Percentiles rank a stretch among this genome's conserved stretches.
Evolutionary conservation across 495 filamentous ascomycete species (phyloP).

Genomic region (Talaromyces trachyspermus): DNA sequence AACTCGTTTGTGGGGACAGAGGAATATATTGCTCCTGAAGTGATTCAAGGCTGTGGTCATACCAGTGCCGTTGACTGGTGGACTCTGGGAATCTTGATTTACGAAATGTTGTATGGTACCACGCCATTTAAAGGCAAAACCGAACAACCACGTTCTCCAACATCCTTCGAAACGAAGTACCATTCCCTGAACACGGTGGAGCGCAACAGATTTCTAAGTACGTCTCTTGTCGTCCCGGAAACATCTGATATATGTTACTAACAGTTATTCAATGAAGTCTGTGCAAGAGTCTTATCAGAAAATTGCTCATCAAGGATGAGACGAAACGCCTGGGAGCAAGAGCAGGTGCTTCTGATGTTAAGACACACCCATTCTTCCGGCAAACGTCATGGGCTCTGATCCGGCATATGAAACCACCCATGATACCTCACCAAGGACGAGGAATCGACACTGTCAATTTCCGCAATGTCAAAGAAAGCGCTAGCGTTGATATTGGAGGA

Average conservation of each 20-base stretch:
- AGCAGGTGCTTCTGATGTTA: slow-evolving; percentile 94
- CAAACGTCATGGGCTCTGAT: slow-evolving; percentile 94
- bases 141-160: slow-evolving; percentile 97
- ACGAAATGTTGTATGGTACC: slow-evolving; percentile 98
- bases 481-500: slow-evolving; percentile 80
- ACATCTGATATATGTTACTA: slow-evolving; percentile 6
- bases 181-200: slow-evolving; percentile 83
- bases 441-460: slow-evolving; percentile 95
- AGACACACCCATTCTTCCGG: slow-evolving; percentile 92
- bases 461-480: slow-evolving; percentile 93
- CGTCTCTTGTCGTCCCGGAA: slow-evolving; percentile 25
- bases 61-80: slow-evolving; percentile 99
- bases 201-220: slow-evolving; percentile 85
- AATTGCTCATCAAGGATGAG: slow-evolving; percentile 96
- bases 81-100: slow-evolving; percentile 94
- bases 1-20: slow-evolving; percentile 98
- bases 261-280: slow-evolving; percentile 45
- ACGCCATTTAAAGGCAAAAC: slow-evolving; percentile 99
- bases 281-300: slow-evolving; percentile 94
- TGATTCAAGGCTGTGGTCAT: slow-evolving; percentile 97
- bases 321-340: slow-evolving; percentile 89
- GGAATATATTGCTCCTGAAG: slow-evolving; percentile 97
- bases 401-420: slow-evolving; percentile 97
- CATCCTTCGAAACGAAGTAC: slow-evolving; percentile 89
- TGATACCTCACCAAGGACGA: slow-evolving; percentile 87